A percentile compares a stretch with the other conserved stretches of the same genome.
Evolutionary conservation across 164 flowering plant species (phyloP).

Genomic region (Vitis rupestris): DNA sequence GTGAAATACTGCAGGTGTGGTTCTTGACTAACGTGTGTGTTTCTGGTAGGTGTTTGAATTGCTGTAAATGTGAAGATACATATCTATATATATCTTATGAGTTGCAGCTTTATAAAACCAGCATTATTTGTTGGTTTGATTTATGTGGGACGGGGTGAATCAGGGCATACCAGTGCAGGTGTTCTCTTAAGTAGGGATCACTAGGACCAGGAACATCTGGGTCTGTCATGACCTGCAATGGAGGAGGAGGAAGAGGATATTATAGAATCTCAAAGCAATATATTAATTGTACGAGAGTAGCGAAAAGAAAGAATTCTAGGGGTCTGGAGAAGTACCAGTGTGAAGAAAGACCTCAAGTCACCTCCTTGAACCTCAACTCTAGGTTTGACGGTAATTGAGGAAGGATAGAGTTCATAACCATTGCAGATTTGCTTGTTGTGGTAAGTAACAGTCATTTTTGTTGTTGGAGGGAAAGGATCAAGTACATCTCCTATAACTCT

Average conservation of each 20-base stretch:
- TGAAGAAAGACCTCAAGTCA: constrained; percentile 75
- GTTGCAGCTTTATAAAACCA: no score
- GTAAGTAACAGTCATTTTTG: constrained; percentile 57
- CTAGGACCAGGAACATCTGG: constrained; percentile 92
- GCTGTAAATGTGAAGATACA: no score
- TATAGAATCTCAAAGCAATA: neutral
- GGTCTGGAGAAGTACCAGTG: constrained; percentile 50
- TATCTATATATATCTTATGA: no score
- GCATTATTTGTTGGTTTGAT: no score
- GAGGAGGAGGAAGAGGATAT: neutral
- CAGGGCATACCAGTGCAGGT: constrained; percentile 58
- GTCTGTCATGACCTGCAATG: constrained; percentile 64
- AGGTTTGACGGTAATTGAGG: constrained; percentile 50
- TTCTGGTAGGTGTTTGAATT: no score
- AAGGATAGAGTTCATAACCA: constrained; percentile 76
- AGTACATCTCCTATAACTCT: constrained; percentile 87
- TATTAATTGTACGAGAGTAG: neutral
- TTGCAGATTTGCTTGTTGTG: constrained; percentile 54
- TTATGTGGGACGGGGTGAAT: neutral
- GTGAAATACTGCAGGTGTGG: no score
- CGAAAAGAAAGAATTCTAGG: neutral
- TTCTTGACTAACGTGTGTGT: no score
- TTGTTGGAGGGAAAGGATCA: constrained; percentile 55
- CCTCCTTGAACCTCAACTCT: constrained; percentile 67
- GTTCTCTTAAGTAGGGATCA: constrained; percentile 78